phyloP scores from a whole-genome alignment of 768 basidiomycete genomes.

The Lactifluus piperatus region DNA sequence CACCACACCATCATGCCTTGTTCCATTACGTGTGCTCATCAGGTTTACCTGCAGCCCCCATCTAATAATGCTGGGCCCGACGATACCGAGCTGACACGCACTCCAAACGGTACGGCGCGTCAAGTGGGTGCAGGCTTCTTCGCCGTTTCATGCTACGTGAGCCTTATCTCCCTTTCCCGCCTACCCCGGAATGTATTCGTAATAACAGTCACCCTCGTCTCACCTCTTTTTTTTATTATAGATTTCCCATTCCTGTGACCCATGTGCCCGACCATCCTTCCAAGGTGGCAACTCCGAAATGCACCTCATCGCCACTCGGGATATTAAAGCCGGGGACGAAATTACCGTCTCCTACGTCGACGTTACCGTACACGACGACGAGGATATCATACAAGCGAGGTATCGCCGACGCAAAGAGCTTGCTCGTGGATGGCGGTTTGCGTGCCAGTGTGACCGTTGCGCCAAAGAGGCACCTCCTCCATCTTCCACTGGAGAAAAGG shows the following conservation, averaged over 20 bases:
- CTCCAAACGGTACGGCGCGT: slow-evolving; percentile 62
- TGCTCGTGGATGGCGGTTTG: slow-evolving; percentile 75
- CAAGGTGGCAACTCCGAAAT: slow-evolving; percentile 58
- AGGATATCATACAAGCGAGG: slow-evolving; percentile 46
- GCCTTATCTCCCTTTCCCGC: slow-evolving; percentile 17
- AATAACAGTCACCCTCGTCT: background rate
- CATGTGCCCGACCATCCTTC: slow-evolving; percentile 59
- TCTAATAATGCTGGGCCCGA: slow-evolving; percentile 48
- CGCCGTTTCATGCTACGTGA: slow-evolving; percentile 63
- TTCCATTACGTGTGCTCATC: background rate
- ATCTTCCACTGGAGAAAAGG: slow-evolving; percentile 22
- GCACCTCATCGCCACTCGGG: slow-evolving; percentile 54
- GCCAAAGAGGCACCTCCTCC: slow-evolving; percentile 36
- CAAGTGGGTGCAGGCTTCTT: slow-evolving; percentile 76
- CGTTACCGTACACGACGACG: slow-evolving; percentile 44
- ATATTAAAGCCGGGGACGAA: slow-evolving; percentile 68
- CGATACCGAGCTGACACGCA: slow-evolving; percentile 65
- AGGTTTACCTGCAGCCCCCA: slow-evolving; percentile 36
- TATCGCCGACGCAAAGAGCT: slow-evolving; percentile 63
- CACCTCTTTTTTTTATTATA: slow-evolving; percentile 24
- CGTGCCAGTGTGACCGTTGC: slow-evolving; percentile 65
- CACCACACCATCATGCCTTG: slow-evolving; percentile 4
- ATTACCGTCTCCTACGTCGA: slow-evolving; percentile 73
- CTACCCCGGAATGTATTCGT: background rate
- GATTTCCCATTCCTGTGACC: slow-evolving; percentile 68